phyloP scores from a whole-genome alignment of 345 rosid species.

The Pistacia vera region DNA sequence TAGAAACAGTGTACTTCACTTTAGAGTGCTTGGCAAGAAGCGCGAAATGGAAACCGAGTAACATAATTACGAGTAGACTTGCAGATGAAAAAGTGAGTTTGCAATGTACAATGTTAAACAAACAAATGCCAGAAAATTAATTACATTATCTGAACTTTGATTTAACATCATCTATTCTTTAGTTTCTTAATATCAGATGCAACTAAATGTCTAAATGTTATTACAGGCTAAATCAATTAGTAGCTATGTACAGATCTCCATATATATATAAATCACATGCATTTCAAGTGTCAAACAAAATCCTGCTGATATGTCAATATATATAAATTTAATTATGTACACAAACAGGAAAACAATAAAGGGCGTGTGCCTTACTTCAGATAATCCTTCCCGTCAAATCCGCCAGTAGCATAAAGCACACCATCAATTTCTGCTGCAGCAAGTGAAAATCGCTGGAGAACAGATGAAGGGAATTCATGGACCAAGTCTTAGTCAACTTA shows the following conservation, averaged over 20 bases:
- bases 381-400: slow-evolving; percentile 20
- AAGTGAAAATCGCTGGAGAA: slow-evolving; percentile 68
- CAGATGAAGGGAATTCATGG: slow-evolving; percentile 15
- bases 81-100: not conserved
- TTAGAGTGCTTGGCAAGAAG: too few relatives aligned
- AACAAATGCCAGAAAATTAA: not conserved
- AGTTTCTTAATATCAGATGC: not conserved
- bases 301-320: not conserved
- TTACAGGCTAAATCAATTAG: not conserved
- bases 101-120: not conserved
- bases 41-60: too few relatives aligned
- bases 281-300: not conserved
- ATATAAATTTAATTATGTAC: not conserved
- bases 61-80: not conserved
- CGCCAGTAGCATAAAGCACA: slow-evolving; percentile 65
- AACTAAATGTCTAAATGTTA: not conserved
- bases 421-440: slow-evolving; percentile 71
- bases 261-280: not conserved
- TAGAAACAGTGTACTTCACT: too few relatives aligned
- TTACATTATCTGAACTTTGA: not conserved
- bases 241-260: not conserved
- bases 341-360: not conserved
- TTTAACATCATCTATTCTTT: not conserved
- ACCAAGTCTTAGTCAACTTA: slow-evolving; percentile 1
- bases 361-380: slow-evolving; percentile 48